phyloP scores from a whole-genome alignment of 805 yeast genomes.

The Barnettozyma californica region DNA sequence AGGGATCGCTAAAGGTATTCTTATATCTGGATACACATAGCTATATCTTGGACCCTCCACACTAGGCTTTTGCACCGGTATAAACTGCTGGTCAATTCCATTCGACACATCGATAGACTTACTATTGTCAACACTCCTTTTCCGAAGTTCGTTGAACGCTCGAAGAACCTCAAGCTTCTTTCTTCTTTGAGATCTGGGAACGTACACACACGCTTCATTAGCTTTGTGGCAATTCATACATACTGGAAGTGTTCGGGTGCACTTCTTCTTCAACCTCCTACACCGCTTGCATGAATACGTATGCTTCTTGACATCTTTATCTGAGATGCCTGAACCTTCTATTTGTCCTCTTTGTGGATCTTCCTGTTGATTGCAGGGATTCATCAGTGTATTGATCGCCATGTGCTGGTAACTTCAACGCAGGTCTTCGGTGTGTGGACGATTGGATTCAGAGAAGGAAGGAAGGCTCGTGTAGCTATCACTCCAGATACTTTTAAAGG shows the following conservation, averaged over 20 bases:
- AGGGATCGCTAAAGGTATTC: not conserved
- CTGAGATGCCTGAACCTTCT: not conserved
- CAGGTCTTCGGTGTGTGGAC: not conserved
- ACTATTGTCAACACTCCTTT: not conserved
- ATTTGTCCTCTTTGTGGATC: no score
- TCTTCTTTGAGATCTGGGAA: constrained; percentile 39
- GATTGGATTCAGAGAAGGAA: no score
- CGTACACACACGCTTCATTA: constrained; percentile 36
- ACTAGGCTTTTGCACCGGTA: not conserved
- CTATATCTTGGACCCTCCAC: not conserved
- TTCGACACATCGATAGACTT: not conserved
- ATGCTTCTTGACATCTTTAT: constrained; percentile 11
- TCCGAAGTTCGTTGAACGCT: constrained; percentile 23
- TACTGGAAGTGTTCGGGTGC: constrained; percentile 38
- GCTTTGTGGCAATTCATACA: constrained; percentile 40
- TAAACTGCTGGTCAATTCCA: not conserved
- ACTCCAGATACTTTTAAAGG: no score
- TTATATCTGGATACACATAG: not conserved
- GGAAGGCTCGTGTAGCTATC: no score
- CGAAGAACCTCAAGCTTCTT: constrained; percentile 26
- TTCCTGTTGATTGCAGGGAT: constrained; percentile 2
- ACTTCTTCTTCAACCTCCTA: constrained; percentile 43
- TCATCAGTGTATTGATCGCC: constrained; percentile 2
- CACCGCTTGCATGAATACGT: constrained; percentile 42
- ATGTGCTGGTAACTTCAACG: not conserved